A percentile compares a stretch with the other conserved stretches of the same genome.
Evolutionary conservation across 1,284 basidiomycete species (phyloP).

Genomic region (Heterobasidion annosum): DNA sequence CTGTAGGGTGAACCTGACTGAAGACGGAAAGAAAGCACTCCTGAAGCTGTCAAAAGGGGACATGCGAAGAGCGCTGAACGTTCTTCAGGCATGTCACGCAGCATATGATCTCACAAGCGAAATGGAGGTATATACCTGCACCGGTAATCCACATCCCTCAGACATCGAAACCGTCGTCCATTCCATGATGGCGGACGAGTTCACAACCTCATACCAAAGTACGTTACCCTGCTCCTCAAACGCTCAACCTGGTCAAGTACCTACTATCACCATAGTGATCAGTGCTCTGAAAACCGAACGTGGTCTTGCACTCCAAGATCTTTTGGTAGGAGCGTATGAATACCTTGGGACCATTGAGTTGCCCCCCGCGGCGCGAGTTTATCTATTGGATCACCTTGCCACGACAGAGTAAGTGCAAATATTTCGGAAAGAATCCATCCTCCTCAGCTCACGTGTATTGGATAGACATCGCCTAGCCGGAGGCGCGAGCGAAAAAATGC

Average conservation of each 20-base stretch:
- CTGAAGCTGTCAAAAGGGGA: constrained; percentile 93
- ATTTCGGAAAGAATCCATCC: neutral
- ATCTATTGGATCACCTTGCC: constrained; percentile 86
- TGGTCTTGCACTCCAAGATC: constrained; percentile 91
- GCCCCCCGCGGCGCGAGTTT: constrained; percentile 79
- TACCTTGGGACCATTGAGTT: constrained; percentile 84
- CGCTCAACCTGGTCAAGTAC: neutral
- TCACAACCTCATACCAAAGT: constrained; percentile 89
- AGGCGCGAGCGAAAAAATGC: constrained; percentile 92
- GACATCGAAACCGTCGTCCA: constrained; percentile 93
- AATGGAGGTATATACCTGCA: constrained; percentile 92
- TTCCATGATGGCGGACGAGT: constrained; percentile 95
- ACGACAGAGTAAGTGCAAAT: constrained; percentile 71
- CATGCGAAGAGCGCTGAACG: constrained; percentile 95
- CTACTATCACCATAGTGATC: constrained; percentile 51
- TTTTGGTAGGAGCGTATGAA: constrained; percentile 91
- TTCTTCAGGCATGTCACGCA: constrained; percentile 96
- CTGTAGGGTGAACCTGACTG: constrained; percentile 75
- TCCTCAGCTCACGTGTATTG: constrained; percentile 4
- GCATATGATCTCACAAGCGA: constrained; percentile 89
- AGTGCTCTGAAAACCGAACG: constrained; percentile 83
- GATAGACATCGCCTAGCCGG: constrained; percentile 84
- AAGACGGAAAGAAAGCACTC: constrained; percentile 83
- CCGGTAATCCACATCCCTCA: constrained; percentile 90
- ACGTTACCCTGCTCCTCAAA: constrained; percentile 18